Evolutionary conservation across 1,139 yeast genomes (phyloP).

Genomic region (Pichia sp.): DNA sequence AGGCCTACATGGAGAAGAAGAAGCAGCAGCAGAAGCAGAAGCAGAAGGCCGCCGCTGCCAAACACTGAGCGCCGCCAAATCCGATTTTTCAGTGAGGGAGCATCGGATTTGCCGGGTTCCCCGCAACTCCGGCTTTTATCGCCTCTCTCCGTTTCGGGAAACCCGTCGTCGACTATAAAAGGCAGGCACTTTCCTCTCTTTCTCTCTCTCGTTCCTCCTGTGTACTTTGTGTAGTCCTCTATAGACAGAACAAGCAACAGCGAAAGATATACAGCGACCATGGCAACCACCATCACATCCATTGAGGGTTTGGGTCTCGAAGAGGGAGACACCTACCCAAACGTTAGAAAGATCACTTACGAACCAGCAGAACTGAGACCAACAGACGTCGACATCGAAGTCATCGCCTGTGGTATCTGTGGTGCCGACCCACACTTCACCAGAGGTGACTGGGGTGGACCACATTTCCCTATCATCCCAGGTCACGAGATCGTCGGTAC

Average conservation of each 20-base stretch:
- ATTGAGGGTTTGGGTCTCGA: constrained; percentile 34
- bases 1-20: constrained; percentile 28
- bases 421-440: constrained; percentile 47
- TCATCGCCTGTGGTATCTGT: constrained; percentile 56
- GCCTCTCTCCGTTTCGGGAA: too few relatives aligned
- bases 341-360: constrained; percentile 29
- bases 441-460: constrained; percentile 38
- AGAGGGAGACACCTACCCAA: constrained; percentile 37
- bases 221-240: too few relatives aligned
- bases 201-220: too few relatives aligned
- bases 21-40: constrained; percentile 42
- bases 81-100: too few relatives aligned
- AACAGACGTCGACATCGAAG: constrained; percentile 48
- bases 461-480: constrained; percentile 30
- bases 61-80: constrained; percentile 38
- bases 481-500: constrained; percentile 48
- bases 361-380: constrained; percentile 43
- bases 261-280: too few relatives aligned
- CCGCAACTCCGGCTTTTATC: too few relatives aligned
- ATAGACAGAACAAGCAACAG: too few relatives aligned
- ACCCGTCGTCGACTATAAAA: too few relatives aligned
- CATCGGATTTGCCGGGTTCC: too few relatives aligned
- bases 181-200: too few relatives aligned
- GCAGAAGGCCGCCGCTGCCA: constrained; percentile 38
- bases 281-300: background rate